Conservation (phyloP, 2,329 filamentous ascomycete species). For the Grosmannia huntii region DNA sequence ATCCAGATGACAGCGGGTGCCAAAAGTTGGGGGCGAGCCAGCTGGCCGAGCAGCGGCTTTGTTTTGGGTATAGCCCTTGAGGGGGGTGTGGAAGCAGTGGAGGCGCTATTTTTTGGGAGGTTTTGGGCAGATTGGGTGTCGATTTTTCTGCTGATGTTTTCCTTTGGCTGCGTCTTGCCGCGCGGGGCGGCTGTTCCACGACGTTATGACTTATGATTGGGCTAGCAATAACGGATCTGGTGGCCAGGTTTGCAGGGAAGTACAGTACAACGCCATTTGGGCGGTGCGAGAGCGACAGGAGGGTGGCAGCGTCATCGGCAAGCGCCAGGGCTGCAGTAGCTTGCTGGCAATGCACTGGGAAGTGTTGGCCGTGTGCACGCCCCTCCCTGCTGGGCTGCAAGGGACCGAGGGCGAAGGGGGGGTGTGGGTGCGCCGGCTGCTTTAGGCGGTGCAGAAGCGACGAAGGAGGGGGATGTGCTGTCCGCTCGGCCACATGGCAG, state of each 20-base stretch:
- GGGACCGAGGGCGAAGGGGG: too few species aligned
- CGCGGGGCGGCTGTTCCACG: constrained; percentile 28
- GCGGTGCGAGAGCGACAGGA: constrained; percentile 2
- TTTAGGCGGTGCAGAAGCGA: constrained; percentile 3
- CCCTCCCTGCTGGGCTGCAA: not conserved
- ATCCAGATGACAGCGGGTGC: not conserved
- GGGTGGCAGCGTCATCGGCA: constrained; percentile 13
- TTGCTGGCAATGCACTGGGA: not conserved
- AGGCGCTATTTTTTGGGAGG: not conserved
- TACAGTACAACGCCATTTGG: constrained; percentile 24
- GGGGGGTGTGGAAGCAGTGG: constrained; percentile 1
- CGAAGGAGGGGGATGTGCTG: constrained; percentile 10
- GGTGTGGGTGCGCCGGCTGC: too few species aligned
- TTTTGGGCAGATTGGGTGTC: not conserved
- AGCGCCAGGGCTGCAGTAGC: constrained; percentile 19
- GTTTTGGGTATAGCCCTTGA: not conserved
- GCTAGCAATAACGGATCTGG: constrained; percentile 20
- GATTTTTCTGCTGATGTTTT: not conserved
- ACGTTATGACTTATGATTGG: constrained; percentile 44
- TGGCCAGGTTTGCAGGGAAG: constrained; percentile 20
- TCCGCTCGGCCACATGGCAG: not conserved
- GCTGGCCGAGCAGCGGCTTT: not conserved
- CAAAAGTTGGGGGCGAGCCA: not conserved
- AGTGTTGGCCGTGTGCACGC: constrained; percentile 3
- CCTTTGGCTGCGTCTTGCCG: constrained; percentile 4